Evolutionary conservation across 2,329 filamentous ascomycete genomes (phyloP), one percentile per base, ranked within the genome.

Genomic region (Tolypocladium ophioglossoides): DNA sequence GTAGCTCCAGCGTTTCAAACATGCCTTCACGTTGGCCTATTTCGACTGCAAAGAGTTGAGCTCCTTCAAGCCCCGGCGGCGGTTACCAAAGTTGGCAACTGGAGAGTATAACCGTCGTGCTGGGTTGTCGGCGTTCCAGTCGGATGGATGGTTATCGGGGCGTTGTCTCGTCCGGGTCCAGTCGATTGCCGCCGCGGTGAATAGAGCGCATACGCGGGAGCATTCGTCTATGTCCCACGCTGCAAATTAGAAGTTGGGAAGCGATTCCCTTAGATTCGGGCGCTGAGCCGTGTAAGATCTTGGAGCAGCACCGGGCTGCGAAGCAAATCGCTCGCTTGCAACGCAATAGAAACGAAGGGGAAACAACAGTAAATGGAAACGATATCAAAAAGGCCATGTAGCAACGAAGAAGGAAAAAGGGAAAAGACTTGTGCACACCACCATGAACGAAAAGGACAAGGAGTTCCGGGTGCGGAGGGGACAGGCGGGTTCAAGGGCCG

Each of bases 1-100:
- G 6, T 27, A 27, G 11, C 37, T 35, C 49, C 50, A 16, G 20
- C 22, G 41, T 46, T 30, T 30, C 41, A 20, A 49, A 51, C 38
- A 59, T 57, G 22, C 48, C 55, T 52, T 52, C 51, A 37, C 38
- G 7, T 18, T 46, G 9, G 14, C 35, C 12, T 52, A 20, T 1
- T 48, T 38, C 30, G 48, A 40, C 52, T 18, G 27, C 10, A 27
- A 46, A 44, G 20, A 8, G 5, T 20, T n/a, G 6, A 46, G 16
- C 27, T 32, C 16, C 27, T 46, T 46, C 27, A 48, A 48, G 27
- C 18, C n/a, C 44, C 11, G 44, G 9, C 24, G 18, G 27, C 24
- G 2, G 16, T 18, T 9, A 47, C 44, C 27, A 32, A 46, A 47
- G 8, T 11, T 30, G 16, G 18, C 24, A 32, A 32, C 8, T 16